Conservation (phyloP, 257 asterid species). For the Handroanthus guayacan region DNA sequence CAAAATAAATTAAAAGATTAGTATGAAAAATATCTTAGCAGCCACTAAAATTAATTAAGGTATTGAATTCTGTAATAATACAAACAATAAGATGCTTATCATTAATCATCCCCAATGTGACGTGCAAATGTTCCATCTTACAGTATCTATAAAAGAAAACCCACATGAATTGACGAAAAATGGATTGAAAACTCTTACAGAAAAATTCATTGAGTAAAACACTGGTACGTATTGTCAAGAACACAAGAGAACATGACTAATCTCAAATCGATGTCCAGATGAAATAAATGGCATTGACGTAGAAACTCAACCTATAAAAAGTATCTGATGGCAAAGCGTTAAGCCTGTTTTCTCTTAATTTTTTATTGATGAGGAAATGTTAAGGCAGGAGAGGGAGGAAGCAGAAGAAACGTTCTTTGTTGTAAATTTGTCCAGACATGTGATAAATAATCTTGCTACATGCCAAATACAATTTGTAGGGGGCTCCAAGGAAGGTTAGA, state of each 20-base stretch:
- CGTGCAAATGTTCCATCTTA: slow-evolving; percentile 12
- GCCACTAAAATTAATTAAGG: neutral
- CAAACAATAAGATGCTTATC: slow-evolving; percentile 11
- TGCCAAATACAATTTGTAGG: neutral
- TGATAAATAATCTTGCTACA: neutral
- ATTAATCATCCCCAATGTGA: neutral
- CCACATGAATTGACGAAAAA: neutral
- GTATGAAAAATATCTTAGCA: slow-evolving; percentile 1
- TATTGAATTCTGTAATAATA: slow-evolving; percentile 13
- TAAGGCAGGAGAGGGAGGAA: neutral
- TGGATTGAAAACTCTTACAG: slow-evolving; percentile 14
- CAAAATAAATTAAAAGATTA: slow-evolving; percentile 28
- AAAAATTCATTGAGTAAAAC: slow-evolving; percentile 13
- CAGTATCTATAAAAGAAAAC: slow-evolving; percentile 17
- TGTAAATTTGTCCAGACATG: slow-evolving; percentile 1
- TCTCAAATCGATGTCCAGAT: neutral
- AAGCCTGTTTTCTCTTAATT: neutral
- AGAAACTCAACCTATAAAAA: neutral
- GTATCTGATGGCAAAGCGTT: neutral
- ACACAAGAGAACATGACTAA: slow-evolving; percentile 7
- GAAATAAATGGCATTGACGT: slow-evolving; percentile 8
- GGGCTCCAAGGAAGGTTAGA: slow-evolving; percentile 3
- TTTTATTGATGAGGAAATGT: neutral
- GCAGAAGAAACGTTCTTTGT: neutral
- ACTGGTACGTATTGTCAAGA: slow-evolving; percentile 20